These are phyloP conservation scores for Trifolium subterraneum DNA, from an alignment of 306 rosid species.

Conservation along the genomic window DNA sequence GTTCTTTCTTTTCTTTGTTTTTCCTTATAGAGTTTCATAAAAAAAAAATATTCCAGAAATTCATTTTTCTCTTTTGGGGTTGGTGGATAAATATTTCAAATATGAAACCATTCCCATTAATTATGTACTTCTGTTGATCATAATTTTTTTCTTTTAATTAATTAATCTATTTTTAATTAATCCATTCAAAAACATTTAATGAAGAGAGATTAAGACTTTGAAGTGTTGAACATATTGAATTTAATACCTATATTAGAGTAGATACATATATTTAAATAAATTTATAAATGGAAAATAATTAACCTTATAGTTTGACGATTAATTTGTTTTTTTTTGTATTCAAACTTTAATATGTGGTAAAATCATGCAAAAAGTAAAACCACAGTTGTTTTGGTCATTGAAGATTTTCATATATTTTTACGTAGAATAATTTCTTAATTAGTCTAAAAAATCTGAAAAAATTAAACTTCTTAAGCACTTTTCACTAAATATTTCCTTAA, in stretches of 20 bases:
- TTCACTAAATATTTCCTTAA: neutral
- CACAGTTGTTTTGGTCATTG: constrained; percentile 52
- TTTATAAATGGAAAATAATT: neutral
- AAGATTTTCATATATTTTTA: constrained; percentile 53
- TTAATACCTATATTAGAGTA: neutral
- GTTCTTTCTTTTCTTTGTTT: neutral
- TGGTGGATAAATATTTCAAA: neutral
- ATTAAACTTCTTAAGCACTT: constrained; percentile 5
- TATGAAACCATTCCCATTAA: neutral
- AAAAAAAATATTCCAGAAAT: neutral
- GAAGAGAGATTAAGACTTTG: neutral
- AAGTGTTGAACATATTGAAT: neutral
- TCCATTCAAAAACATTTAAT: neutral
- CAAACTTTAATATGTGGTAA: constrained; percentile 32
- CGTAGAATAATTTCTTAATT: constrained; percentile 37
- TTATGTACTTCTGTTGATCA: neutral
- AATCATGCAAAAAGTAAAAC: constrained; percentile 47
- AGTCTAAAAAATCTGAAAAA: neutral
- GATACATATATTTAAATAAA: neutral
- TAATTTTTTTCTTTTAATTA: neutral
- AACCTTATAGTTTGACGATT: neutral
- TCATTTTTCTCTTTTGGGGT: neutral
- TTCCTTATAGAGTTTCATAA: neutral
- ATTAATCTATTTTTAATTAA: neutral
- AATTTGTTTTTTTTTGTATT: neutral